These are phyloP conservation scores for Bretschneidera sinensis DNA, from an alignment of 345 rosid species.

Conservation along the genomic window DNA sequence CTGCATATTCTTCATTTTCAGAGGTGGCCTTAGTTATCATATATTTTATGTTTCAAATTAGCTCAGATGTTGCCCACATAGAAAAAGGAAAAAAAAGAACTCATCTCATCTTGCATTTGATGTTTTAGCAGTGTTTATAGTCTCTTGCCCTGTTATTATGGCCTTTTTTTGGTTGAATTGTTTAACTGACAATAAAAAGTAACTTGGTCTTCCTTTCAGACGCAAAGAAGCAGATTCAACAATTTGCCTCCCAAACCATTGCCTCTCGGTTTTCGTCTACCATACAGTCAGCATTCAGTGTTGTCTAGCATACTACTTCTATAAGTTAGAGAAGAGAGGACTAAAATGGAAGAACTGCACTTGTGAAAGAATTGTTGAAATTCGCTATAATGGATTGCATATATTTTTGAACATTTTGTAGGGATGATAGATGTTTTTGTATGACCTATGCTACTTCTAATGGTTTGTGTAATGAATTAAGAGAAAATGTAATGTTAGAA, in stretches of 20 bases:
- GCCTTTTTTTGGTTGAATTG: no score
- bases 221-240: constrained; percentile 81
- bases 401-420: not conserved
- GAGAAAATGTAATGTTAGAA: no score
- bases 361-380: not conserved
- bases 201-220: constrained; percentile 40
- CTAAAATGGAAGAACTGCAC: not conserved
- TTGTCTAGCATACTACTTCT: not conserved
- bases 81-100: no score
- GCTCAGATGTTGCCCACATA: no score
- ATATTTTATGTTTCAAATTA: no score
- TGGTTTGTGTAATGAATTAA: no score
- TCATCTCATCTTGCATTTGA: not conserved
- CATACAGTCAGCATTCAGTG: constrained; percentile 18
- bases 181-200: no score
- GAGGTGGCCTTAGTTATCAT: no score
- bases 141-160: not conserved
- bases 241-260: constrained; percentile 43
- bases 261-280: constrained; percentile 20
- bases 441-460: no score
- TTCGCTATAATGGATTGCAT: not conserved
- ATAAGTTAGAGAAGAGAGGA: not conserved
- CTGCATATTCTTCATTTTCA: not conserved
- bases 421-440: not conserved
- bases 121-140: not conserved